phyloP scores from a whole-genome alignment of 176 grass and related monocot genomes.

The maize (Zea mays) region DNA sequence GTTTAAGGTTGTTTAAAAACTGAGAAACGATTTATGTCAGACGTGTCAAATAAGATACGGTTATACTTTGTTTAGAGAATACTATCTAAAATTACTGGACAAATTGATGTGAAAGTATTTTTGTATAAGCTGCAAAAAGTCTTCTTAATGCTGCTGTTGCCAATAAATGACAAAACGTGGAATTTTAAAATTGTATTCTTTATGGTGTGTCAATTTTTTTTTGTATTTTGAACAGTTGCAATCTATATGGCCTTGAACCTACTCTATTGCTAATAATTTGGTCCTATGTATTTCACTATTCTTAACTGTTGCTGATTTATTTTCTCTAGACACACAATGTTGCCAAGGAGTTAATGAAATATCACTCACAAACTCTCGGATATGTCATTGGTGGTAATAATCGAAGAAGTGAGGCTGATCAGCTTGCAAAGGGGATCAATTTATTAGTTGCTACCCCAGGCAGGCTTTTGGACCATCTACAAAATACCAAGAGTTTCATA shows the following conservation, averaged over 20 bases:
- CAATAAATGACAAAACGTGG: background rate
- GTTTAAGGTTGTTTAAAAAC: background rate
- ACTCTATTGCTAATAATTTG: background rate
- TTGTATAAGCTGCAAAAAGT: background rate
- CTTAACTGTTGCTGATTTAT: background rate
- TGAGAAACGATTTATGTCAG: background rate
- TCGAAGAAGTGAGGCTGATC: conserved; percentile 77
- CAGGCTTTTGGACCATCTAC: conserved; percentile 95
- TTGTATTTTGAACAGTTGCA: background rate
- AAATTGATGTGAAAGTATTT: background rate
- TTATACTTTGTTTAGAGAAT: background rate
- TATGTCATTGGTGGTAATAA: conserved; percentile 84
- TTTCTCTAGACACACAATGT: conserved; percentile 82
- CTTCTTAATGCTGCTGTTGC: background rate
- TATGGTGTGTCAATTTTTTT: background rate
- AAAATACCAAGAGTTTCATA: conserved; percentile 85
- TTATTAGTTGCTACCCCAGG: conserved; percentile 93
- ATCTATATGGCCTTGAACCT: background rate
- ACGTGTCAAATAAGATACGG: background rate
- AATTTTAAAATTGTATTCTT: background rate
- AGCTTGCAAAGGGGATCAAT: conserved; percentile 85
- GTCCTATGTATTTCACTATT: background rate
- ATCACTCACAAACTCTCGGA: conserved; percentile 88
- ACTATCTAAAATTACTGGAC: background rate
- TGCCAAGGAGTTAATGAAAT: conserved; percentile 87